Conservation (phyloP, 345 rosid genomes). For the Excoecaria cochinchinensis region DNA sequence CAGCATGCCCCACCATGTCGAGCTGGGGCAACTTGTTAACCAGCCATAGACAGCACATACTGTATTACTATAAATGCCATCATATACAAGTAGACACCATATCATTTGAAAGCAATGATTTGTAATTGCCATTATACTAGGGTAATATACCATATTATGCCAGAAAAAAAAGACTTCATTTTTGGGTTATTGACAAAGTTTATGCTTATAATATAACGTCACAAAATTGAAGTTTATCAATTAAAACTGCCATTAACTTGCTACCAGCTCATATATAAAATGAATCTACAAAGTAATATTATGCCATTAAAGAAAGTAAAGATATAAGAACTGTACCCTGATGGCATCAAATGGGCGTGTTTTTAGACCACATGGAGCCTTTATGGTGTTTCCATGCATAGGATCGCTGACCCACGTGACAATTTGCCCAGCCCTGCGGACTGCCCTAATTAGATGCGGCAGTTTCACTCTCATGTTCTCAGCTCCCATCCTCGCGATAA, state of each 20-base stretch:
- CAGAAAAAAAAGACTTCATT: not conserved
- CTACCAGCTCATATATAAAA: not conserved
- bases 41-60: not conserved
- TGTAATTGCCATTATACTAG: not conserved
- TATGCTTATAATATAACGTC: not conserved
- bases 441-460: slow-evolving; percentile 83
- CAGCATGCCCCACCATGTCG: not conserved
- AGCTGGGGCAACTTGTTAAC: not conserved
- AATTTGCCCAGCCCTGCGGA: slow-evolving; percentile 72
- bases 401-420: slow-evolving; percentile 97
- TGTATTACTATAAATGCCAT: too few relatives aligned
- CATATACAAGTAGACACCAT: not conserved
- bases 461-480: slow-evolving; percentile 96
- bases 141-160: not conserved
- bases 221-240: not conserved
- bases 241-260: not conserved
- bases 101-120: slow-evolving; percentile 1
- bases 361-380: slow-evolving; percentile 95
- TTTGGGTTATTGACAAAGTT: not conserved
- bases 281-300: not conserved
- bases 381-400: slow-evolving; percentile 95
- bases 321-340: slow-evolving; percentile 17
- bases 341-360: slow-evolving; percentile 93
- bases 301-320: not conserved
- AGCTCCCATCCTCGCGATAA: slow-evolving; percentile 88